Evolutionary conservation across 2,329 filamentous ascomycete species (phyloP).

Genomic region (Exserohilum rostratum): DNA sequence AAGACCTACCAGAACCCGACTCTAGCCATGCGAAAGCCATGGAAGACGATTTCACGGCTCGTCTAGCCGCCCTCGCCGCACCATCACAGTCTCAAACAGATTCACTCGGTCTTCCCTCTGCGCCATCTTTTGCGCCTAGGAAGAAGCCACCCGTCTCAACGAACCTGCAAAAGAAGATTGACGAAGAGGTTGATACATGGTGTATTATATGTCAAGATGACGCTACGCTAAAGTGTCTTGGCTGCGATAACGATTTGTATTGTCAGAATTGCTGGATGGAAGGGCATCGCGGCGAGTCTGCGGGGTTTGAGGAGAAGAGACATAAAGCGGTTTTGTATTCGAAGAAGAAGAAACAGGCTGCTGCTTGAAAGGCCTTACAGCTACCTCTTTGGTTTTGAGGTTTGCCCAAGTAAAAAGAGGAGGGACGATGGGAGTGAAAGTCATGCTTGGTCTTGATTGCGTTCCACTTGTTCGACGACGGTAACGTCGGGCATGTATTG

Average conservation of each 20-base stretch:
- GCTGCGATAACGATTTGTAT: constrained; percentile 74
- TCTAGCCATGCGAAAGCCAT: constrained; percentile 40
- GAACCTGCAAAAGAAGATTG: constrained; percentile 56
- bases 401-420: no score
- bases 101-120: constrained; percentile 52
- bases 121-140: constrained; percentile 52
- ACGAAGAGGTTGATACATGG: constrained; percentile 77
- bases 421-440: no score
- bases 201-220: constrained; percentile 84
- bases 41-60: constrained; percentile 54
- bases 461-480: background rate
- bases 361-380: constrained; percentile 15
- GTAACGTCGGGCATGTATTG: no score
- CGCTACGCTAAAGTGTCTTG: constrained; percentile 72
- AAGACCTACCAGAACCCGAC: constrained; percentile 34
- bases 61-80: constrained; percentile 52
- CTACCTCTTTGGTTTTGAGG: background rate
- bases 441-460: no score
- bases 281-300: constrained; percentile 73
- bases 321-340: constrained; percentile 70
- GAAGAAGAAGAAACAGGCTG: constrained; percentile 26
- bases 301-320: constrained; percentile 71
- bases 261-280: constrained; percentile 81
- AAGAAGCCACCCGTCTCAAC: constrained; percentile 44
- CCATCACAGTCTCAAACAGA: constrained; percentile 42